phyloP scores from a whole-genome alignment of 345 rosid genomes.

The Abelmoschus esculentus region DNA sequence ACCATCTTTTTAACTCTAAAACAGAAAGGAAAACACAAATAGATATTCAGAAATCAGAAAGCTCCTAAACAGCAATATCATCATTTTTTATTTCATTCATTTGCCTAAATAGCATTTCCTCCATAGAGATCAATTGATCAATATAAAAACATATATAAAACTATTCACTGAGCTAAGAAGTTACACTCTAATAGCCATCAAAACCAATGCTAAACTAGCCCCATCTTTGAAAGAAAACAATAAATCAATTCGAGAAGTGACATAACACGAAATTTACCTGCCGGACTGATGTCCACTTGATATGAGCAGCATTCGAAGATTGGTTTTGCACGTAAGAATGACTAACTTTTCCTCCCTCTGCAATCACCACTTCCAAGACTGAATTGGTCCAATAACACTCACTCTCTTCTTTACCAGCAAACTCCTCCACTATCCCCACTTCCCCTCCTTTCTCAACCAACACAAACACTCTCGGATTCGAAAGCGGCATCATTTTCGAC shows the following conservation, averaged over 20 bases:
- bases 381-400: slow-evolving; percentile 76
- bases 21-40: neutral
- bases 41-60: neutral
- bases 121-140: neutral
- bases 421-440: slow-evolving; percentile 75
- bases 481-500: slow-evolving; percentile 53
- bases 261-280: slow-evolving; percentile 43
- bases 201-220: too few species aligned
- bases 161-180: neutral
- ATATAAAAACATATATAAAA: neutral
- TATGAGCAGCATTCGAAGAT: slow-evolving; percentile 64
- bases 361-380: slow-evolving; percentile 57
- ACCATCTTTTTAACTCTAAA: neutral
- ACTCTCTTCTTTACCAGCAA: slow-evolving; percentile 37
- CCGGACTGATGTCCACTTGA: slow-evolving; percentile 78
- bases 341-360: slow-evolving; percentile 50
- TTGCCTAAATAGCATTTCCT: neutral
- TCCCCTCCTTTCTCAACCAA: slow-evolving; percentile 75
- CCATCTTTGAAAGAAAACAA: neutral
- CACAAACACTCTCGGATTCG: slow-evolving; percentile 87
- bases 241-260: neutral
- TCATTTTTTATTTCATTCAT: neutral
- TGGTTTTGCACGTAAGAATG: slow-evolving; percentile 86
- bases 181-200: neutral
- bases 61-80: neutral